Evolutionary conservation across 352 stramenopile species (phyloP).

Genomic region (Pythium utonaiense): DNA sequence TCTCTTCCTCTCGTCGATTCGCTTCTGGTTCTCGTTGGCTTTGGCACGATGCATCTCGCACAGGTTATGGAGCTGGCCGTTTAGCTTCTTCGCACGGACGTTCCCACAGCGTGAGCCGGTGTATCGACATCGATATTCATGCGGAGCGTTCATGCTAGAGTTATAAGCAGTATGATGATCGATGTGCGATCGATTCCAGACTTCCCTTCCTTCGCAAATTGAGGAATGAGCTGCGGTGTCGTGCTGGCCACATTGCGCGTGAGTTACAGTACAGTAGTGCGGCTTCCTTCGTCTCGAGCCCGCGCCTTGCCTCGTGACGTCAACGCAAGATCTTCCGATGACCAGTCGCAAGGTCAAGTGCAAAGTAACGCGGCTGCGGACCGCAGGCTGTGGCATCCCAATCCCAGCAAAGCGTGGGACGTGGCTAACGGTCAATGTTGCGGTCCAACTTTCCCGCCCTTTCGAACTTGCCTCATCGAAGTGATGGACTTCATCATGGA

Average conservation of each 20-base stretch:
- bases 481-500: no score
- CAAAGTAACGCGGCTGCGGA: not conserved
- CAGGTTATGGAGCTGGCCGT: conserved; percentile 28
- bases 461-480: not conserved
- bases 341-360: not conserved
- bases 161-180: no score
- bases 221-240: not conserved
- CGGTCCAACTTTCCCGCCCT: not conserved
- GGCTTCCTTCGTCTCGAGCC: no score
- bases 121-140: conserved; percentile 25
- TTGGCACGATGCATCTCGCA: conserved; percentile 30
- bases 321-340: not conserved
- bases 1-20: conserved; percentile 29
- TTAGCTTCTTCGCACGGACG: conserved; percentile 25
- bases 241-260: no score
- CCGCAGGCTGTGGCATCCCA: not conserved
- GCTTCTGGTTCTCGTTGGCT: conserved; percentile 59
- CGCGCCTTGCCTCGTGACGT: no score
- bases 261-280: no score
- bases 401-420: conserved; percentile 2
- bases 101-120: conserved; percentile 21
- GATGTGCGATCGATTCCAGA: not conserved
- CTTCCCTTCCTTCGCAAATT: not conserved
- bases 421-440: not conserved
- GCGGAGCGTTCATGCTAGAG: not conserved